These are phyloP conservation scores for Zygosaccharomyces siamensis DNA, from an alignment of 805 yeast species.

Conservation along the genomic window DNA sequence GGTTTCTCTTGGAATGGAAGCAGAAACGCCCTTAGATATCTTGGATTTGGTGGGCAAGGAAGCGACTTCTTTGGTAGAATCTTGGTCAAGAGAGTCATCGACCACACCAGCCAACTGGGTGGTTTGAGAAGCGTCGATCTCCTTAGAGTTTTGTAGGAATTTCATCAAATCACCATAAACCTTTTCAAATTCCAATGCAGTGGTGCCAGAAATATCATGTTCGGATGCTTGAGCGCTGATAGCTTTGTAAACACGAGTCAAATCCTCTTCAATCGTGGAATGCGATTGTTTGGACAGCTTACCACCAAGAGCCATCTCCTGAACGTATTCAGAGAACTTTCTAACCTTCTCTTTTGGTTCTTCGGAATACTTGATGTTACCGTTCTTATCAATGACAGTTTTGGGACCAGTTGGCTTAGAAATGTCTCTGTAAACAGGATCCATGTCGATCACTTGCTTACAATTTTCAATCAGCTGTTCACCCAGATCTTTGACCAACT, in stretches of 20 bases:
- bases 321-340: constrained; percentile 91
- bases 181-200: constrained; percentile 65
- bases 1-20: constrained; percentile 71
- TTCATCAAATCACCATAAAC: constrained; percentile 65
- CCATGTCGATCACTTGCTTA: constrained; percentile 69
- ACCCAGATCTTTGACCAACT: constrained; percentile 84
- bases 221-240: constrained; percentile 62
- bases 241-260: constrained; percentile 76
- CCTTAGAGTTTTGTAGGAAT: constrained; percentile 63
- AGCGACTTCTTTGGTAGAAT: constrained; percentile 73
- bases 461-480: constrained; percentile 94
- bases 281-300: constrained; percentile 62
- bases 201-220: constrained; percentile 47
- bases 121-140: constrained; percentile 62
- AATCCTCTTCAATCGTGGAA: constrained; percentile 80
- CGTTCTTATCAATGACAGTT: constrained; percentile 81
- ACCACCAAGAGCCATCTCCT: constrained; percentile 95
- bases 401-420: constrained; percentile 92
- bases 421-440: constrained; percentile 95
- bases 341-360: constrained; percentile 85
- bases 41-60: constrained; percentile 71
- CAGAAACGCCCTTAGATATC: constrained; percentile 68
- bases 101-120: constrained; percentile 51
- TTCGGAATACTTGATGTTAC: constrained; percentile 81
- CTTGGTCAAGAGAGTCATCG: constrained; percentile 47